Conservation (phyloP, 768 basidiomycete genomes). For the Amanita exitialis region DNA sequence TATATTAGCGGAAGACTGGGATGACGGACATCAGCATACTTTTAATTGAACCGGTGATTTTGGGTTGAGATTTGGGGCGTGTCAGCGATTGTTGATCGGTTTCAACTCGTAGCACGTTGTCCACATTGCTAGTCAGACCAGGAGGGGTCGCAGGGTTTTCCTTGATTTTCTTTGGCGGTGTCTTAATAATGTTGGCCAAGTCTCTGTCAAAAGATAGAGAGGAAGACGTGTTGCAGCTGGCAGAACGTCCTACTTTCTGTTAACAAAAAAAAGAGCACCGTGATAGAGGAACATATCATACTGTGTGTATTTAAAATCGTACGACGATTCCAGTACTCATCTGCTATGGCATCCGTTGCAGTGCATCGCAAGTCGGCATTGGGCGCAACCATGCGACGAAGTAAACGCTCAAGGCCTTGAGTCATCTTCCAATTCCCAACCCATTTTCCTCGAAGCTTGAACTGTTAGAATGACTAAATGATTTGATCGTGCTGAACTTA, state of each 20-base stretch:
- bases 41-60: slow-evolving; percentile 26
- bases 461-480: not conserved
- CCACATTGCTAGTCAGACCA: slow-evolving; percentile 19
- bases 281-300: not conserved
- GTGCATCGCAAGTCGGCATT: slow-evolving; percentile 77
- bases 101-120: not conserved
- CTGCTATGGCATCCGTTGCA: slow-evolving; percentile 51
- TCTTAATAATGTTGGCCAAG: slow-evolving; percentile 25
- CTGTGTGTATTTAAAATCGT: slow-evolving; percentile 31
- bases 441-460: slow-evolving; percentile 74
- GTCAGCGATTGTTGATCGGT: slow-evolving; percentile 14
- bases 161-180: slow-evolving; percentile 20
- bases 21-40: slow-evolving; percentile 7
- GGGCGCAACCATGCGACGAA: slow-evolving; percentile 72
- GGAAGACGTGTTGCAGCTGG: slow-evolving; percentile 35
- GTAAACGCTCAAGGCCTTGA: slow-evolving; percentile 48
- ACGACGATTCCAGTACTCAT: slow-evolving; percentile 51
- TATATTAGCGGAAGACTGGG: not conserved
- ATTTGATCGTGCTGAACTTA: slow-evolving; percentile 18
- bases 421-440: slow-evolving; percentile 73
- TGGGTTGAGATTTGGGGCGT: slow-evolving; percentile 37
- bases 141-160: slow-evolving; percentile 24
- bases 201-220: slow-evolving; percentile 44
- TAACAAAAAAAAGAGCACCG: not conserved
- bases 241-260: slow-evolving; percentile 30